Conservation (phyloP, 2,329 filamentous ascomycete genomes). For the Ilyonectria destructans region DNA sequence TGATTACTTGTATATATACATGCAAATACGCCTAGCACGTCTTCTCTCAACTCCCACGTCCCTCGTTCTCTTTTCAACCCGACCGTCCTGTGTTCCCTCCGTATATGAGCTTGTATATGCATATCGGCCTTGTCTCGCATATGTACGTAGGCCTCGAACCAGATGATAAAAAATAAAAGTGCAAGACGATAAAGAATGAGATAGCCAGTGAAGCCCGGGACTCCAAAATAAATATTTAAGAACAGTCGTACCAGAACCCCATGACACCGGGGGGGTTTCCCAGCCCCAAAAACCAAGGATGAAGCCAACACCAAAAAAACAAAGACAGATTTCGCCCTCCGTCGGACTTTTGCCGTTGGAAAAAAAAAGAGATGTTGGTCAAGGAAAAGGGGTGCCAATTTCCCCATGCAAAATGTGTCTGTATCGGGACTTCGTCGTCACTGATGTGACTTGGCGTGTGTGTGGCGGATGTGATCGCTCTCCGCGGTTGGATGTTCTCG, state of each 20-base stretch:
- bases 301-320: slow-evolving; percentile 10
- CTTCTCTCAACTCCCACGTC: not conserved
- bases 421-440: slow-evolving; percentile 8
- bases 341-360: not conserved
- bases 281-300: slow-evolving; percentile 27
- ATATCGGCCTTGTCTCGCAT: not conserved
- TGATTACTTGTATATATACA: slow-evolving; percentile 44
- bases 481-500: not conserved
- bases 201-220: not conserved
- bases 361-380: slow-evolving; percentile 15
- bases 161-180: not conserved
- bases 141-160: slow-evolving; percentile 10
- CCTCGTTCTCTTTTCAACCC: not conserved
- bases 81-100: not conserved
- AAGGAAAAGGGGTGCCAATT: not conserved
- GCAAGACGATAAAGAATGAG: not conserved
- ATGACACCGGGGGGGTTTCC: slow-evolving; percentile 2
- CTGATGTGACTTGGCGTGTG: not conserved
- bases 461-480: not conserved
- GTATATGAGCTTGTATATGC: slow-evolving; percentile 24
- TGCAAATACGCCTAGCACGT: slow-evolving; percentile 9
- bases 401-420: slow-evolving; percentile 22
- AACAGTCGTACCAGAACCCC: not conserved
- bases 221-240: not conserved
- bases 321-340: not conserved